A percentile compares a stretch with the other conserved stretches of the same genome.
Conservation (phyloP, 139 green algal species). For the Chlorella vulgaris region DNA sequence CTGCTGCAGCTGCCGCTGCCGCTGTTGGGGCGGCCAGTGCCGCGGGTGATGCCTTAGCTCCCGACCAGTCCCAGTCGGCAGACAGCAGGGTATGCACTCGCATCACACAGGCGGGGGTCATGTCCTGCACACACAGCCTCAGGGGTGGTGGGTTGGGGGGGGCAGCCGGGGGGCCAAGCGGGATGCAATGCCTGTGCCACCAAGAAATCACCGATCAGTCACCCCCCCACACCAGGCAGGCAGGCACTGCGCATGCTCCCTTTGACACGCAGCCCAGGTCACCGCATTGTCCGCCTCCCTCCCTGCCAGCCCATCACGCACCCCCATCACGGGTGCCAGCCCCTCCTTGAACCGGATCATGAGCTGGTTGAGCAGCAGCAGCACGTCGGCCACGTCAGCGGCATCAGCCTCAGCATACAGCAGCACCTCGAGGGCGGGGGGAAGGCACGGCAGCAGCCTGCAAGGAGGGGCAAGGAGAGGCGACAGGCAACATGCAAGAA, state of each 20-base stretch:
- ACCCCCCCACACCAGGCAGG: no score
- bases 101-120: slow-evolving; percentile 59
- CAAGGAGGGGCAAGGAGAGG: no score
- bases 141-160: background rate
- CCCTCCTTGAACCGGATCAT: slow-evolving; percentile 61
- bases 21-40: slow-evolving; percentile 18
- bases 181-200: no score
- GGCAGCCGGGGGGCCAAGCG: background rate
- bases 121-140: slow-evolving; percentile 21
- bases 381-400: slow-evolving; percentile 65
- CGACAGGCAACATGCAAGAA: no score
- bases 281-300: background rate
- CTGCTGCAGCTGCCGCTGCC: background rate
- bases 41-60: slow-evolving; percentile 44
- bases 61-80: slow-evolving; percentile 82
- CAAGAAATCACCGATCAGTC: no score
- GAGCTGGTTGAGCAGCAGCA: slow-evolving; percentile 78
- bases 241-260: background rate
- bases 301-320: background rate
- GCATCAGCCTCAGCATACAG: slow-evolving; percentile 53
- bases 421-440: slow-evolving; percentile 64
- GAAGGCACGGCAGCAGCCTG: slow-evolving; percentile 64
- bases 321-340: slow-evolving; percentile 58
- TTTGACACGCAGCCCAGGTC: no score
- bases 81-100: slow-evolving; percentile 65